A percentile compares a stretch with the other conserved stretches of the same genome.
Evolutionary conservation across 1,139 yeast species (phyloP).

Genomic region (Hyphopichia khmerensis): DNA sequence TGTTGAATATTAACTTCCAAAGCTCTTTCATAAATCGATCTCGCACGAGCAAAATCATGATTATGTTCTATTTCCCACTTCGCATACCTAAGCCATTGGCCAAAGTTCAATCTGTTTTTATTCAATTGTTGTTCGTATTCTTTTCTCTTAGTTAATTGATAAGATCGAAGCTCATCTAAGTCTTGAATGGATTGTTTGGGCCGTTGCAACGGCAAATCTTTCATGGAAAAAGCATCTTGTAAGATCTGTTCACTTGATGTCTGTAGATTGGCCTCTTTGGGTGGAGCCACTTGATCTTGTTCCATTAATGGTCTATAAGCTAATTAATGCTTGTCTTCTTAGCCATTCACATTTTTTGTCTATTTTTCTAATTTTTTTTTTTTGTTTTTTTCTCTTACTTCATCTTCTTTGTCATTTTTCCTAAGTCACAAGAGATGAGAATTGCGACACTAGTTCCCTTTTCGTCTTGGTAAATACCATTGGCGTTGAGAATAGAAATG

Average conservation of each 20-base stretch:
- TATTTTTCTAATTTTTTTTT: too few species aligned
- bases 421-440: too few species aligned
- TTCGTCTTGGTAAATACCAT: too few species aligned
- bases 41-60: conserved; percentile 68
- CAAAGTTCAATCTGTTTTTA: conserved; percentile 73
- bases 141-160: conserved; percentile 70
- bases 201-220: conserved; percentile 35
- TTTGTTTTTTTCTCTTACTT: too few species aligned
- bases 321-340: too few species aligned
- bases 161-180: conserved; percentile 74
- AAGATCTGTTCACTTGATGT: conserved; percentile 41
- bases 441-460: too few species aligned
- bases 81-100: conserved; percentile 94
- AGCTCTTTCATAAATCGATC: conserved; percentile 89
- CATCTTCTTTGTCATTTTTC: too few species aligned
- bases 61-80: conserved; percentile 78
- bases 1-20: conserved; percentile 70
- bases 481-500: too few species aligned
- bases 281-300: background rate
- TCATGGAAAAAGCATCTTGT: conserved; percentile 33
- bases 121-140: conserved; percentile 86
- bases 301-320: too few species aligned
- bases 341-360: too few species aligned
- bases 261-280: conserved; percentile 10
- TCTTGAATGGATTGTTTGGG: conserved; percentile 64